Evolutionary conservation across 768 basidiomycete species (phyloP), one percentile per base, ranked within the genome.

Genomic region (Phanerochaete sordida): DNA sequence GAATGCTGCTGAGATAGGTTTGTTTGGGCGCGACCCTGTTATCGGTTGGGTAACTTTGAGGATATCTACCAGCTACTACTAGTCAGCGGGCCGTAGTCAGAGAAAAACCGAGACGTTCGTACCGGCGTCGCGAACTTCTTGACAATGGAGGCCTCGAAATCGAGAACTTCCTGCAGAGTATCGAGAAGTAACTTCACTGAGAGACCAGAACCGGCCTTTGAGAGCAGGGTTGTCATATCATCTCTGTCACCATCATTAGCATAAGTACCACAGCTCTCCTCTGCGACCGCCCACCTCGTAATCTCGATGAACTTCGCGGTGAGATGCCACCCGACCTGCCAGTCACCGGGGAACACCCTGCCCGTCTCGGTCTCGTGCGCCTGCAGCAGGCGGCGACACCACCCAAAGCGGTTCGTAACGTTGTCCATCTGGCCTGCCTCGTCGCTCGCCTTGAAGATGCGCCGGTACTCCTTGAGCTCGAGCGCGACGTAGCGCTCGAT

Each of bases 401-500:
- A 99, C 3, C 95, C 93, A 66, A 93, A 98, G 44, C 97, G 84
- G 16, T 97, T 79, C 0, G 93, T 85, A 6, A 97, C 81, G 64
- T 99, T 99, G 75, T 99, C 97, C 48, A 99, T 79, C 67, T 97
- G 93, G 3, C 96, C 97, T 1, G 97, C 94, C 73, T 98, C 97
- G 63, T 97, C 95, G 5, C 87, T 87, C 7, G 91, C 84, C 51
- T 91, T 86, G 76, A 99, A 98, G 69, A 99, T 95, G 23, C 95
- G 88, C 12, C 95, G 87, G 70, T 98, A 99, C 70, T 98, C 97
- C 70, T 93, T 93, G 26, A 99, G 80, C 65, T 97, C 93, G 16
- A 95, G 81, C 11, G 89, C 84, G 23, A 93, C 87, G 67, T 97
- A 97, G 54, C 94, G 88, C 55, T 95, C 92, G 13, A 98, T 80